Base-by-base conservation (phyloP, 2,329 filamentous ascomycete species). In the Fusarium papillatum region DNA sequence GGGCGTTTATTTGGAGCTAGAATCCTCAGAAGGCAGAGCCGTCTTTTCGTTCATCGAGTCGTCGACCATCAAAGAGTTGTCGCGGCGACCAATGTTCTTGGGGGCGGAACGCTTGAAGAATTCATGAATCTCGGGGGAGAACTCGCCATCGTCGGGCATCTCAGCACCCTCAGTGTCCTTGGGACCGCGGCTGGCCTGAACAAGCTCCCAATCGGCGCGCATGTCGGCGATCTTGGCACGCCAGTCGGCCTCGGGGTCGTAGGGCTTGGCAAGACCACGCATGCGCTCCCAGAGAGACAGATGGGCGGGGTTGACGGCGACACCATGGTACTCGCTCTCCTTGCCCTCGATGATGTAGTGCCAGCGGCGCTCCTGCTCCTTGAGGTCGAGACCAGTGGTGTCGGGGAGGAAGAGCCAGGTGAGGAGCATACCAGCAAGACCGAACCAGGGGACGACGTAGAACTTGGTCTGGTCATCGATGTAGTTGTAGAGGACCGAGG, bases 281-380 rank as follows among this genome's bases (percentile, higher is more conserved):
- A 95, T 84, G 73, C 95, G 93, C 89, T 98, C 96, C 94, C 95
- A 98, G 64, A 96, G 83, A 9, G 94, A 96, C 74, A 98, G 87
- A 82, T 98, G 96, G 83, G 94, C 91, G 60, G 95, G 93, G 88
- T 98, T 95, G 71, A 98, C 92, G 71, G 96, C 96, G 66, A 98
- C 93, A 77, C 96, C 96, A 86, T 98, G 96, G 87, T 98, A 98
- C 61, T 98, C 95, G 36, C 91, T 74, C 77, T 93, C 93, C 71
- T 92, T 92, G 73, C 95, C 95, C 4, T 91, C 88, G 71, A 95
- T 93, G 83, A 98, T 95, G 86, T 93, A 98, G 68, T 89, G 86
- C 96, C 96, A 98, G 81, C 96, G 93, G 76, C 96, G 94, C 86
- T 98, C 96, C 86, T 98, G 96, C 85, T 98, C 96, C 89, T 98